Conservation (phyloP, 176 grass and related monocot genomes). For the Elaeis guineensis region DNA sequence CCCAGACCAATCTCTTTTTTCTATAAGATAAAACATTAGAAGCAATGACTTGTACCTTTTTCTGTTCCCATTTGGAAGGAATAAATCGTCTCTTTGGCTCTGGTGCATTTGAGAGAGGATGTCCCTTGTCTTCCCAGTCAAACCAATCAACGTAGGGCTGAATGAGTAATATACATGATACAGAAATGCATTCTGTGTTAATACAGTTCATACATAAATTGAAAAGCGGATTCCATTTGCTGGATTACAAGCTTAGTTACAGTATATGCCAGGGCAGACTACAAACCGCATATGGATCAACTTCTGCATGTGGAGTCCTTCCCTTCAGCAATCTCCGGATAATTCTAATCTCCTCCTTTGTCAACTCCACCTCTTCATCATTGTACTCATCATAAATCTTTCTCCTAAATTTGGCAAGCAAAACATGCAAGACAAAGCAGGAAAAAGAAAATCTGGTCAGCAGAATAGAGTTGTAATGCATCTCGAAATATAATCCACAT, state of each 20-base stretch:
- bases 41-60: slow-evolving; percentile 45
- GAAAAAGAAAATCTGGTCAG: background rate
- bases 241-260: too few species aligned
- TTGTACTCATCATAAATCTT: slow-evolving; percentile 84
- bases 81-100: slow-evolving; percentile 97
- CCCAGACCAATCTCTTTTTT: slow-evolving; percentile 3
- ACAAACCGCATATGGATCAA: slow-evolving; percentile 92
- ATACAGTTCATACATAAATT: too few species aligned
- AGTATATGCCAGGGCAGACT: background rate
- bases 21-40: background rate
- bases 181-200: too few species aligned
- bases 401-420: slow-evolving; percentile 40
- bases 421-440: slow-evolving; percentile 8
- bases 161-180: background rate
- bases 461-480: too few species aligned
- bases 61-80: slow-evolving; percentile 96
- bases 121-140: slow-evolving; percentile 83
- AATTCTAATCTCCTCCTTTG: slow-evolving; percentile 75
- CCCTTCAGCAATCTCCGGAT: slow-evolving; percentile 80
- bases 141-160: slow-evolving; percentile 99
- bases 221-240: too few species aligned
- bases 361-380: slow-evolving; percentile 83
- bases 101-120: slow-evolving; percentile 94
- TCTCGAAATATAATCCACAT: too few species aligned
- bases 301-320: slow-evolving; percentile 70